Evolutionary conservation across 2,329 filamentous ascomycete species (phyloP).

Genomic region (Calonectria pteridis): DNA sequence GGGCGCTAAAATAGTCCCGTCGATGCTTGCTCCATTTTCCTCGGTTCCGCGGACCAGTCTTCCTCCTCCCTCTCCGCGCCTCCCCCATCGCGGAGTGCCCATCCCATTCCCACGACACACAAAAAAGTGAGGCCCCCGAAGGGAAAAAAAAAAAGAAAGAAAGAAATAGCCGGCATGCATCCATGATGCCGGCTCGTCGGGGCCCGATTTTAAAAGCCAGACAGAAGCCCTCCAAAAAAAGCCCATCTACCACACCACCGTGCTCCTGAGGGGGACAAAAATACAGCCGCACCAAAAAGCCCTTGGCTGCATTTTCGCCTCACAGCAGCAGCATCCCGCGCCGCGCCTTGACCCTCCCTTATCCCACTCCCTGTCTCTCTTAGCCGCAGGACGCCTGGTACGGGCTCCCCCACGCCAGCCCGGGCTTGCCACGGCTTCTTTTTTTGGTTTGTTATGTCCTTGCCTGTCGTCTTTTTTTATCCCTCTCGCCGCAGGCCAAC

Average conservation of each 20-base stretch:
- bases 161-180: too few species aligned
- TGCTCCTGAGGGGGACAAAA: not conserved
- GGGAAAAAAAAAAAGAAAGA: too few species aligned
- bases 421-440: not conserved
- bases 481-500: not conserved
- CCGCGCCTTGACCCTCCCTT: slow-evolving; percentile 5
- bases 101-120: not conserved
- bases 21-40: not conserved
- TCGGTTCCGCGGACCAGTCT: not conserved
- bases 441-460: not conserved
- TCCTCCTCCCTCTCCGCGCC: too few species aligned
- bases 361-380: slow-evolving; percentile 3
- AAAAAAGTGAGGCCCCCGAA: not conserved
- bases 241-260: not conserved
- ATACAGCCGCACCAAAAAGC: not conserved
- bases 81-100: too few species aligned
- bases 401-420: not conserved
- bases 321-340: not conserved
- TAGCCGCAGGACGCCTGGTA: slow-evolving; percentile 1
- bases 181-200: not conserved
- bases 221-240: not conserved
- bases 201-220: not conserved
- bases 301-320: not conserved
- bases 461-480: not conserved
- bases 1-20: slow-evolving; percentile 3